Percentiles rank a stretch among this genome's conserved stretches.
Evolutionary conservation across 208 protist species (phyloP).

Genomic region (Trypanosoma brucei): DNA sequence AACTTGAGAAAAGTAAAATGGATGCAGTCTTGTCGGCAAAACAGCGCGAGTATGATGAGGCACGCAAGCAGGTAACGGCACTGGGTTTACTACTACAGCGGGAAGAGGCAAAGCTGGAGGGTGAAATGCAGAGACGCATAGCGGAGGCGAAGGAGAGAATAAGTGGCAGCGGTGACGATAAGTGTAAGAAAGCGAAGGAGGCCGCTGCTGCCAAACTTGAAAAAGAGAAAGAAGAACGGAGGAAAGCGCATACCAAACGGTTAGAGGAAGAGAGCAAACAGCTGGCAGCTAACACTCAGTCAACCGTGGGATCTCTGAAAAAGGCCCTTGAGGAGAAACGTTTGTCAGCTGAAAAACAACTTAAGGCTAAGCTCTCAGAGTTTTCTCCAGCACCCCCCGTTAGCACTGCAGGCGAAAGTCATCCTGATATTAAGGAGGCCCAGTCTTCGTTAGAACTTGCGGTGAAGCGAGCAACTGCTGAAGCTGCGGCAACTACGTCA

Average conservation of each 20-base stretch:
- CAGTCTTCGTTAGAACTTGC: conserved; percentile 8
- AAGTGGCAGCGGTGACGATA: conserved; percentile 22
- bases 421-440: background rate
- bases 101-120: conserved; percentile 12
- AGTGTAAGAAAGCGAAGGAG: conserved; percentile 10
- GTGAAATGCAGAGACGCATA: background rate
- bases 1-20: conserved; percentile 16
- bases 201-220: conserved; percentile 3
- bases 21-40: background rate
- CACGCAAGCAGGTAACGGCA: conserved; percentile 2
- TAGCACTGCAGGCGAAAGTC: background rate
- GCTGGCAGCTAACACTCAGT: conserved; percentile 7
- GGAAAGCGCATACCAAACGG: conserved; percentile 5
- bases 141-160: conserved; percentile 29
- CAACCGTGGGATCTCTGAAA: conserved; percentile 6
- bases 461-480: conserved; percentile 5
- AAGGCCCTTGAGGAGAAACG: conserved; percentile 13
- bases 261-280: conserved; percentile 4
- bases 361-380: background rate
- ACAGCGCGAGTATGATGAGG: conserved; percentile 20
- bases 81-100: conserved; percentile 12
- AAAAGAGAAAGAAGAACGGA: conserved; percentile 6
- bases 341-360: background rate
- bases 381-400: background rate
- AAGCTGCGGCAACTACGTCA: conserved; percentile 9